Conservation (phyloP, 495 filamentous ascomycete species). For the Talaromyces adpressus region DNA sequence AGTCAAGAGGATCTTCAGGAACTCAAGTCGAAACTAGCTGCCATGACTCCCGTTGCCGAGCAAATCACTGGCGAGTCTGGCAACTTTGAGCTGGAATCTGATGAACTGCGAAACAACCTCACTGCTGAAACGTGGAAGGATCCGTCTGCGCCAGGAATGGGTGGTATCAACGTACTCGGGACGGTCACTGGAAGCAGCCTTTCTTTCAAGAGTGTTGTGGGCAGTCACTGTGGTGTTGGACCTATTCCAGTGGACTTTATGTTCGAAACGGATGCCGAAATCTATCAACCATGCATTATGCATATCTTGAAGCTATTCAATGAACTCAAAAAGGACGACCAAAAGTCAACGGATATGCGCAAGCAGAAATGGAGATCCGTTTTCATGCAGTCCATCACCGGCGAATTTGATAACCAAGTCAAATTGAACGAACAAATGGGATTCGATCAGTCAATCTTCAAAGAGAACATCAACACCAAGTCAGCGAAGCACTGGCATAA, state of each 20-base stretch:
- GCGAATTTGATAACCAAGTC: constrained; percentile 28
- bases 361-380: constrained; percentile 27
- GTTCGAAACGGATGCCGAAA: constrained; percentile 24
- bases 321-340: constrained; percentile 15
- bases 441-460: constrained; percentile 22
- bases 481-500: constrained; percentile 23
- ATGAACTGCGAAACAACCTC: constrained; percentile 9
- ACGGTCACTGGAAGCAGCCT: constrained; percentile 28
- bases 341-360: constrained; percentile 7
- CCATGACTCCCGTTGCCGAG: constrained; percentile 26
- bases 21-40: constrained; percentile 18
- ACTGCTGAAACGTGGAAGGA: constrained; percentile 8
- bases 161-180: constrained; percentile 31
- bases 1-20: constrained; percentile 5
- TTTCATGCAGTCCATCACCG: constrained; percentile 33
- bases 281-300: constrained; percentile 36
- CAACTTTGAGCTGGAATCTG: constrained; percentile 15
- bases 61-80: constrained; percentile 27
- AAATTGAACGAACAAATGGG: constrained; percentile 28
- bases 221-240: constrained; percentile 32
- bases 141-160: constrained; percentile 13
- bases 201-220: constrained; percentile 30
- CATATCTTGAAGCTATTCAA: constrained; percentile 34
- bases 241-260: constrained; percentile 34
- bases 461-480: constrained; percentile 19